phyloP scores from a whole-genome alignment of 345 rosid genomes.

The Clausena lansium region DNA sequence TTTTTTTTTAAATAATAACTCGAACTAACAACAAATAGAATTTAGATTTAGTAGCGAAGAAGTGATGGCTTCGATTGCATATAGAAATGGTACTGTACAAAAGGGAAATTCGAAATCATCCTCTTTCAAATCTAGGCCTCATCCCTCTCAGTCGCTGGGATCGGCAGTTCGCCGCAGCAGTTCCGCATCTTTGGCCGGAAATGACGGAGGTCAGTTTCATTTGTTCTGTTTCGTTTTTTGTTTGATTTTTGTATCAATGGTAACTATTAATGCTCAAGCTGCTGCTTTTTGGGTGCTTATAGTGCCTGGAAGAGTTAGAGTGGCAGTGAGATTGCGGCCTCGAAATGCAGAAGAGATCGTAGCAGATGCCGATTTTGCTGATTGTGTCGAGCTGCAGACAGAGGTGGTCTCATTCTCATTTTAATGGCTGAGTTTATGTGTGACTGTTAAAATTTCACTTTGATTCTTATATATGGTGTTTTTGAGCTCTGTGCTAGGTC shows the following conservation, averaged over 20 bases:
- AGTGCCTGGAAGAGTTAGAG: constrained; percentile 98
- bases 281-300: constrained; percentile 7
- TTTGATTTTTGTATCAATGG: background rate
- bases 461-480: background rate
- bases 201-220: constrained; percentile 58
- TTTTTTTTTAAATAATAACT: background rate
- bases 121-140: constrained; percentile 70
- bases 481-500: constrained; percentile 10
- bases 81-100: constrained; percentile 48
- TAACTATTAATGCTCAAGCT: background rate
- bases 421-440: background rate
- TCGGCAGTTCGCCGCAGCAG: constrained; percentile 65
- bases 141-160: constrained; percentile 40
- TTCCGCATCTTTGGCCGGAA: constrained; percentile 47
- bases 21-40: background rate
- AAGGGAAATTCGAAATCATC: constrained; percentile 60
- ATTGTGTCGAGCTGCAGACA: constrained; percentile 94
- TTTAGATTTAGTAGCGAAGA: background rate
- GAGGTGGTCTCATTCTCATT: constrained; percentile 52
- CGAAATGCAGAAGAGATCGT: constrained; percentile 80
- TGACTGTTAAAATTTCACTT: background rate
- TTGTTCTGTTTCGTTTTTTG: background rate
- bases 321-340: constrained; percentile 91
- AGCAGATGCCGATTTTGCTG: constrained; percentile 97
- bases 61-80: constrained; percentile 54